Conservation (phyloP, 495 filamentous ascomycete genomes). For the Lasiosphaeris hirsuta region DNA sequence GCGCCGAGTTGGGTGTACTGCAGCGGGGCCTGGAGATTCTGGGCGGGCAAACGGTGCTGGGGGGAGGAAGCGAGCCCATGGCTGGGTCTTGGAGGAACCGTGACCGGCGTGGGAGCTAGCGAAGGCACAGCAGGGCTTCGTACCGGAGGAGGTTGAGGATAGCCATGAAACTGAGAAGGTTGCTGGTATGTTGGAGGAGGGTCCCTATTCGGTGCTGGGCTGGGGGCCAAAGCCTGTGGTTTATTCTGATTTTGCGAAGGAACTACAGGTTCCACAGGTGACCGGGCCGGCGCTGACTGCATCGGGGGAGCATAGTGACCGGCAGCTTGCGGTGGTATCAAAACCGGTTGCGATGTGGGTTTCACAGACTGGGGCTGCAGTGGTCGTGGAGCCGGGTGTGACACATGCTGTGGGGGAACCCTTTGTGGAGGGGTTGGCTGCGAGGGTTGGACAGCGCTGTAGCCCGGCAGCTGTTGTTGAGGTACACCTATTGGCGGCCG, state of each 20-base stretch:
- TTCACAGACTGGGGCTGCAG: conserved; percentile 24
- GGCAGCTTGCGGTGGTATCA: conserved; percentile 37
- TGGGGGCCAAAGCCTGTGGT: conserved; percentile 8
- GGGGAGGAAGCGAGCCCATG: conserved; percentile 18
- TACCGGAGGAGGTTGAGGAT: conserved; percentile 16
- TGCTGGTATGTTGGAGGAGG: conserved; percentile 15
- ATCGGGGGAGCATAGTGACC: conserved; percentile 36
- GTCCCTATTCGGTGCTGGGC: conserved; percentile 1
- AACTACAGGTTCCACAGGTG: conserved; percentile 6
- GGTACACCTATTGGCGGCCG: conserved; percentile 19
- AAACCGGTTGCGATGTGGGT: conserved; percentile 26
- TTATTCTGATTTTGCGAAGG: background rate
- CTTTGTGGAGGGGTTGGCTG: conserved; percentile 12
- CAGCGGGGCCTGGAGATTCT: conserved; percentile 22
- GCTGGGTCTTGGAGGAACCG: conserved; percentile 13
- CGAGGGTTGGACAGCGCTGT: conserved; percentile 14
- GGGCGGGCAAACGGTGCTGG: conserved; percentile 1
- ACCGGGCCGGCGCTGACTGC: conserved; percentile 22
- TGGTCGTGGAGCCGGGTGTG: conserved; percentile 23
- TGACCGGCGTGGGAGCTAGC: conserved; percentile 27
- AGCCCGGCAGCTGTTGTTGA: conserved; percentile 23
- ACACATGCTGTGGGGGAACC: conserved; percentile 13
- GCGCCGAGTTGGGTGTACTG: conserved; percentile 25
- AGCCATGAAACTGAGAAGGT: conserved; percentile 20
- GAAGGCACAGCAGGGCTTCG: conserved; percentile 16